Base-by-base conservation (phyloP, 2,329 filamentous ascomycete genomes). In the Pyrenochaeta sp. region DNA sequence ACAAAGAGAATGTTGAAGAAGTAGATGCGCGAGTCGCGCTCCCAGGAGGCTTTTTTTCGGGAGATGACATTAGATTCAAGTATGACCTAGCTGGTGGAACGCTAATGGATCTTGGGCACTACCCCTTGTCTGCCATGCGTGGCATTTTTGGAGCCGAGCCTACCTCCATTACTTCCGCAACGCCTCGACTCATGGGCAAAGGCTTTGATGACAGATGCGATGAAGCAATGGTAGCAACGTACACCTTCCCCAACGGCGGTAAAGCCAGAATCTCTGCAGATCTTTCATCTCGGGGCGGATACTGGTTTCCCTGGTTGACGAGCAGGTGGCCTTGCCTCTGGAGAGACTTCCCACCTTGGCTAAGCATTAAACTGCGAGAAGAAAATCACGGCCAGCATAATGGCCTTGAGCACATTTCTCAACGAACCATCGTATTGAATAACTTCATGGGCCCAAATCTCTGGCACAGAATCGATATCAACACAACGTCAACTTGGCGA, bases 1-100 rank as follows among this genome's bases (percentile, higher is more conserved):
- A 77, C 29, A 59, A 64, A 3, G 55, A 58, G 3, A 60, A 72
- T 42, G 72, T 78, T 31, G 72, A 74, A 18, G 56, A 67, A 6
- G 68, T 74, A 6, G 58, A 74, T 11, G 67, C 62, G 3, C 70
- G 63, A 4, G 61, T 69, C 27, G 60, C 64, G 1, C 31, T 69
- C 4, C 64, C 69, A 51, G 68, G 63, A 10, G 48, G 66, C 46
- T 11, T 67, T 21, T 51, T 76, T 11, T 57, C 69, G 0, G 43
- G 57, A 0, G 60, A 67, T 1, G 74, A 79, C 62, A 79, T 78
- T 30, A 63, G 75, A 18, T 79, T 74, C 66, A 54, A 75, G 32
- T 79, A 75, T 56, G 54, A 72, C 2, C 64, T 79, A 2, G 67
- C 66, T 48, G 75, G 77, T 7, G 77, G 77, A 29, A 70, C 71